Base-by-base conservation (phyloP, 2,329 filamentous ascomycete genomes). In the Stemphylium beticola region DNA sequence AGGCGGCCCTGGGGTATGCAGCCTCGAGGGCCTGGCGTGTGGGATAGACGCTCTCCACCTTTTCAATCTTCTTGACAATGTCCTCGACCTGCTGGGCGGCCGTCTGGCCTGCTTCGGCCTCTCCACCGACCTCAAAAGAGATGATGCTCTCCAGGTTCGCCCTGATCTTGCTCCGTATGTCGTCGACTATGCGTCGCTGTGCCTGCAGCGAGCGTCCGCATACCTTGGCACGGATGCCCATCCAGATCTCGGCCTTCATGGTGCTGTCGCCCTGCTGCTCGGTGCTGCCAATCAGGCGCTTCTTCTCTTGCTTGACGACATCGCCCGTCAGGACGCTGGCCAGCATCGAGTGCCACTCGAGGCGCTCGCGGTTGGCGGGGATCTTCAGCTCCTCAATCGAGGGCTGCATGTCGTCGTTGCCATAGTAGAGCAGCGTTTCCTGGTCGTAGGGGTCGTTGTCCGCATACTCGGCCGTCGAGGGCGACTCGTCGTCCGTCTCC, bases 321-420 rank as follows among this genome's bases (percentile, higher is more conserved):
- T 99, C 95, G 62, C 95, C 95, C 1, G 93, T 97, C 63, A 99
- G 79, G 4, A 99, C 95, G 12, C 93, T 96, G 55, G 93, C 91
- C 52, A 99, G 79, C 95, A 99, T 99, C 3, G 92, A 92, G 77
- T 99, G 93, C 95, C 95, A 99, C 77, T 99, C 95, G 20, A 99
- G 81, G 39, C 93, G 84, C 76, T 98, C 95, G 57, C 93, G 85
- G 70, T 93, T 97, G 60, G 88, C 87, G 1, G 92, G 90, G 66
- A 97, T 90, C 74, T 90, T 89, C 47, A 98, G 77, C 74, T 99
- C 95, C 68, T 98, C 95, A 20, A 91, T 83, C 3, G 91, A 95
- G 0, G 93, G 93, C 67, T 95, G 90, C 62, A 92, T 85, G 63
- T 95, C 89, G 67, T 97, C 92, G 68, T 93, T 92, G 53, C 91